Evolutionary conservation across 768 basidiomycete genomes (phyloP).

Genomic region (Suillus tomentosus): DNA sequence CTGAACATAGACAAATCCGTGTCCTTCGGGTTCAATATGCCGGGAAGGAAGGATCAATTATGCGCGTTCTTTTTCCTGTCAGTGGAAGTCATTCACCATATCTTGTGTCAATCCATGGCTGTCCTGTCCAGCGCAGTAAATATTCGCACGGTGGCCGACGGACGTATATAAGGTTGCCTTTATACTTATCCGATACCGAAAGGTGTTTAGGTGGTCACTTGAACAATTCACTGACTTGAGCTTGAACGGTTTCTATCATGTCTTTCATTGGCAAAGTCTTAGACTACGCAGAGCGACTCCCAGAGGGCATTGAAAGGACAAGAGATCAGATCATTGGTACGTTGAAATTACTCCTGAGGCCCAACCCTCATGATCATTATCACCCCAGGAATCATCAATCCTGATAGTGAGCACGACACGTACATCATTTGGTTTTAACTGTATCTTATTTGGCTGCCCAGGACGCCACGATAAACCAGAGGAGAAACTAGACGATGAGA

Average conservation of each 20-base stretch:
- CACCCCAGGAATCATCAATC: conserved; percentile 33
- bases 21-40: not conserved
- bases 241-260: conserved; percentile 31
- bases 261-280: conserved; percentile 42
- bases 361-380: not conserved
- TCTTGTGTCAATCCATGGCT: not conserved
- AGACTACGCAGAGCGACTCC: conserved; percentile 37
- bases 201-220: not conserved
- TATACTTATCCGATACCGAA: not conserved
- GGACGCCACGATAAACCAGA: conserved; percentile 75
- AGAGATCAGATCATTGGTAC: conserved; percentile 38
- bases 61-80: not conserved
- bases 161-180: conserved; percentile 2
- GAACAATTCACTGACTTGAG: not conserved
- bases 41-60: conserved; percentile 1
- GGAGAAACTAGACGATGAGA: conserved; percentile 69
- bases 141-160: not conserved
- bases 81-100: not conserved
- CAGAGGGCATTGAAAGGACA: conserved; percentile 40
- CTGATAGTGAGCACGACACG: conserved; percentile 32
- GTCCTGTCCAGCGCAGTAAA: not conserved
- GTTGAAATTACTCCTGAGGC: conserved; percentile 7
- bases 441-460: conserved; percentile 17
- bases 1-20: not conserved
- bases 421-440: not conserved